Evolutionary conservation across 352 stramenopile genomes (phyloP), one percentile per base, ranked within the genome.

Genomic region (Globisporangium uncinulatum): DNA sequence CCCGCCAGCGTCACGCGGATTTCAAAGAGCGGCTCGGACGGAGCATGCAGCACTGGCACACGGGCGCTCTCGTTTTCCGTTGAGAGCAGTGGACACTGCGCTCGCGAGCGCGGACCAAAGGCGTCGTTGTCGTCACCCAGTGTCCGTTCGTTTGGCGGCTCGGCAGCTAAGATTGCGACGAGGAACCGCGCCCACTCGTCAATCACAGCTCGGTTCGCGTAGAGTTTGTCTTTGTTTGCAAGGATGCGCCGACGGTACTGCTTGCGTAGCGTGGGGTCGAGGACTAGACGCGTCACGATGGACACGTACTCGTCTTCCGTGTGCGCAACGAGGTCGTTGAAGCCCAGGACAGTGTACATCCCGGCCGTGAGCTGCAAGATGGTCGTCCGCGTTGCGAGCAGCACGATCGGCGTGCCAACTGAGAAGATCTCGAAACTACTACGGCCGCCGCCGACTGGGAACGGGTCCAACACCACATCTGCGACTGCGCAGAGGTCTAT

Each of bases 291-390:
- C 6, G 80, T 57, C 1, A 66, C 71, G 15, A 53, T 51, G 1
- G 43, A 37, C 2, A 75, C 65, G 34, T 71, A 70, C 13, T 61
- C 57, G 5, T 62, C 56, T 21, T 76, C 62, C 0, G 51, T 50
- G 21, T 66, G 59, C 5, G 58, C 62, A 42, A 83, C 55, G 47
- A 71, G 61, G 20, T 65, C 60, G 1, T 53, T 17, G 11, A 79
- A 66, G 14, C 57, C 69, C 78, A 90, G 89, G 17, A 62, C 34
- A 0, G 54, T 63, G 62, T 90, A 90, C 80, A 90, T 90, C 15
- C 58, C 76, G 7, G 63, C 54, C 1, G 74, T 88, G 14, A 90
- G 68, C 59, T 87, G 77, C n/a, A 87, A 41, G 4, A 90, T 70
- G 0, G 73, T 78, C 13, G 75, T 87, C 14, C 76, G 64, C 14